Evolutionary conservation across 345 rosid genomes (phyloP).

Genomic region (Eutrema yunnanense): DNA sequence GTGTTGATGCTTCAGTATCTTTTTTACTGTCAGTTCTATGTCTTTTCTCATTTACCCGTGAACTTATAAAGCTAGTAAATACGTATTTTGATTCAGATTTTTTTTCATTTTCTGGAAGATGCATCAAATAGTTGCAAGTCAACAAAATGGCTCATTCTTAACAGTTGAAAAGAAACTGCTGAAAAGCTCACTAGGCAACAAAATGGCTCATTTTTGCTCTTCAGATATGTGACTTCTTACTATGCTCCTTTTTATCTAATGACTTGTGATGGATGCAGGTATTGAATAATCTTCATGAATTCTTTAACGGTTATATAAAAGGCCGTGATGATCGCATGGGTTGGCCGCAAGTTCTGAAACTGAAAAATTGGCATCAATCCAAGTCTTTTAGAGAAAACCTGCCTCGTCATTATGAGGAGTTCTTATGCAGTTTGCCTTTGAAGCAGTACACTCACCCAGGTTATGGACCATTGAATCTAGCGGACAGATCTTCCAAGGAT

Average conservation of each 20-base stretch:
- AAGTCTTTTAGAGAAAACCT: constrained; percentile 40
- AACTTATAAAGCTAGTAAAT: too few species aligned
- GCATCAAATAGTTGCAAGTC: too few species aligned
- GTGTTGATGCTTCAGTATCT: too few species aligned
- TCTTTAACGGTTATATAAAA: constrained; percentile 45
- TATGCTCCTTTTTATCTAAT: neutral
- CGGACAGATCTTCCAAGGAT: constrained; percentile 39
- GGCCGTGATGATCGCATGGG: constrained; percentile 20
- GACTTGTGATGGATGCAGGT: constrained; percentile 36
- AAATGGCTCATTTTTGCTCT: neutral
- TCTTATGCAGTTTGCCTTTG: constrained; percentile 53
- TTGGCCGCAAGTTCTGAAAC: constrained; percentile 63
- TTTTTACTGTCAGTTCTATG: too few species aligned
- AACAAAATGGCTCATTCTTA: neutral
- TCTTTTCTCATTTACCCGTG: too few species aligned
- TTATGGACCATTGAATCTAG: constrained; percentile 51
- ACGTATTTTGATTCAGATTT: too few species aligned
- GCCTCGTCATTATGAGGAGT: constrained; percentile 67
- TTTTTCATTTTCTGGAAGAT: too few species aligned
- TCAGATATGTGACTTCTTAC: neutral
- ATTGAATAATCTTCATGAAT: constrained; percentile 40
- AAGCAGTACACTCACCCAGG: constrained; percentile 62
- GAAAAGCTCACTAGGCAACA: too few species aligned
- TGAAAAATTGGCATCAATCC: constrained; percentile 83
- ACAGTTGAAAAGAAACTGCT: too few species aligned